These are phyloP conservation scores for Malassezia psittaci DNA, from an alignment of 1,284 basidiomycete genomes.

Conservation along the genomic window DNA sequence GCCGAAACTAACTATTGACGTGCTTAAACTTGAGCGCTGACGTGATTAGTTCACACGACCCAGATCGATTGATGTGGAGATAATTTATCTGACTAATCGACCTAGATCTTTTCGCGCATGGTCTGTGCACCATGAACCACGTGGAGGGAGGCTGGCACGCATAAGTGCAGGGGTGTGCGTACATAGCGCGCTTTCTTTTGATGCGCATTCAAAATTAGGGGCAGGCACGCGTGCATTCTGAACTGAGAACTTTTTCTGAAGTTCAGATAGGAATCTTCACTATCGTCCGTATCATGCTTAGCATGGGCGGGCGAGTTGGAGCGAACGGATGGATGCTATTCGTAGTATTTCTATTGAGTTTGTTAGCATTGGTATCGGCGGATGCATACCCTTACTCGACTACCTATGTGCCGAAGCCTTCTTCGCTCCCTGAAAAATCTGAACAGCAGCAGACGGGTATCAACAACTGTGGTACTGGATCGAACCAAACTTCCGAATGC, in stretches of 20 bases:
- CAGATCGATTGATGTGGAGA: no score
- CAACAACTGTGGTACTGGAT: conserved; percentile 27
- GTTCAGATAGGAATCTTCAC: no score
- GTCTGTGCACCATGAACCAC: neutral
- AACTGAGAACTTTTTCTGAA: no score
- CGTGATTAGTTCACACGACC: no score
- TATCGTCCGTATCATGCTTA: neutral
- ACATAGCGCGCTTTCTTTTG: neutral
- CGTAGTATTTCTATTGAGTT: neutral
- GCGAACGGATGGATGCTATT: neutral
- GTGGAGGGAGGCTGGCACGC: neutral
- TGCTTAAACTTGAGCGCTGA: no score
- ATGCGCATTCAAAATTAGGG: neutral
- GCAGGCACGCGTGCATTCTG: neutral
- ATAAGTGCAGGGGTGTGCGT: neutral
- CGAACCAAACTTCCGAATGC: conserved; percentile 31
- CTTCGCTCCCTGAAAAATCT: conserved; percentile 31
- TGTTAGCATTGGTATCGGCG: neutral
- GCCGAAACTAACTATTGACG: no score
- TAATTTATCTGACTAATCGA: no score
- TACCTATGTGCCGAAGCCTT: conserved; percentile 7
- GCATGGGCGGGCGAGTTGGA: neutral
- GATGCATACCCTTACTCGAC: conserved; percentile 6
- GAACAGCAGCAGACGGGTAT: conserved; percentile 34
- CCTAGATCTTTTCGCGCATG: no score